Percentiles rank a stretch among this genome's conserved stretches.
phyloP scores from a whole-genome alignment of 805 yeast species.

The Yarrowia sp. region DNA sequence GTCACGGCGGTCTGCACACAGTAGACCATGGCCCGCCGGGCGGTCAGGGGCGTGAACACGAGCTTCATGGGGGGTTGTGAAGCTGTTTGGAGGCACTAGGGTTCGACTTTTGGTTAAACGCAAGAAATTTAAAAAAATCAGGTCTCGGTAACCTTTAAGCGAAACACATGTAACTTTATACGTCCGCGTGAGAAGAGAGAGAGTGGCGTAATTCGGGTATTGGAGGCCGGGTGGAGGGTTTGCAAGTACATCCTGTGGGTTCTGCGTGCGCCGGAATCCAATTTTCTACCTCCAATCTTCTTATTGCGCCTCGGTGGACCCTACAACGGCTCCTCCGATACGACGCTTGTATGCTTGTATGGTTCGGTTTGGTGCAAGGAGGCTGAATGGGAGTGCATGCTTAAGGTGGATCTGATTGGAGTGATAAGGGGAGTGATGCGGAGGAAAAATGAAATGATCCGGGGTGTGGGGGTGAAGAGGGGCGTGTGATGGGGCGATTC shows the following conservation, averaged over 20 bases:
- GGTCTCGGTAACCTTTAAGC: constrained; percentile 4
- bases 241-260: too few species aligned
- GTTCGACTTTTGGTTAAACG: too few species aligned
- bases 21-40: constrained; percentile 65
- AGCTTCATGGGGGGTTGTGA: constrained; percentile 57
- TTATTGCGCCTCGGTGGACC: too few species aligned
- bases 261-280: too few species aligned
- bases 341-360: too few species aligned
- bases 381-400: constrained; percentile 13
- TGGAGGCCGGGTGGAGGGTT: too few species aligned
- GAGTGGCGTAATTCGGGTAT: too few species aligned
- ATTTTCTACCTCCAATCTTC: too few species aligned
- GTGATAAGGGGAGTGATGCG: not conserved
- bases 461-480: too few species aligned
- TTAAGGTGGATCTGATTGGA: not conserved
- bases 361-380: not conserved
- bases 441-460: not conserved
- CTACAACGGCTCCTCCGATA: not conserved
- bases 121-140: not conserved
- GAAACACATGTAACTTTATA: constrained; percentile 1
- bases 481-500: too few species aligned
- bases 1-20: constrained; percentile 62
- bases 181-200: not conserved
- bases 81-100: not conserved
- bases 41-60: constrained; percentile 74